Conservation (phyloP, 441 rosid genomes). For the Geranium incanum region DNA sequence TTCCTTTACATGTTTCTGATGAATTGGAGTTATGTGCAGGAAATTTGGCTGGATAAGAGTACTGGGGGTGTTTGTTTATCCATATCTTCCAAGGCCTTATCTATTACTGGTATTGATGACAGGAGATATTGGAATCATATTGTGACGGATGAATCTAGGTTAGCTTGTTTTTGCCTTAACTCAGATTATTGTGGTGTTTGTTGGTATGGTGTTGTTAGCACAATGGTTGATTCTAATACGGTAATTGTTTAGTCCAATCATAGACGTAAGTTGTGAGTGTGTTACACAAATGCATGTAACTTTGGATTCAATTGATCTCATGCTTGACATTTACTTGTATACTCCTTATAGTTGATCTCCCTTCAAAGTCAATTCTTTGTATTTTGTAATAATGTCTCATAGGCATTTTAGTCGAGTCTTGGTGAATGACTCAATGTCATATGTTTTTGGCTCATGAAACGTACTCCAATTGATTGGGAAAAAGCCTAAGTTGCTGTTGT, state of each 20-base stretch:
- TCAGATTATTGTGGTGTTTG: neutral
- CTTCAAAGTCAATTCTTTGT: neutral
- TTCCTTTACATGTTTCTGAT: slow-evolving; percentile 8
- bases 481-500: too few species aligned
- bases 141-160: slow-evolving; percentile 64
- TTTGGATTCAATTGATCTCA: neutral
- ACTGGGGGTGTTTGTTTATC: slow-evolving; percentile 59
- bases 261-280: neutral
- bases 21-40: slow-evolving; percentile 29
- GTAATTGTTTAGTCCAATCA: neutral
- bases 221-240: neutral
- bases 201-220: neutral
- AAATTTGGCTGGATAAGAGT: slow-evolving; percentile 62
- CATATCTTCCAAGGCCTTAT: slow-evolving; percentile 50
- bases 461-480: too few species aligned
- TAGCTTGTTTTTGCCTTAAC: neutral
- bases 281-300: neutral
- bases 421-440: too few species aligned
- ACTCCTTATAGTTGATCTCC: neutral
- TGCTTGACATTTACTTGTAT: neutral
- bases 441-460: too few species aligned
- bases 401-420: too few species aligned
- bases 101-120: slow-evolving; percentile 71
- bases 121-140: slow-evolving; percentile 71
- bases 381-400: neutral